Evolutionary conservation across 2,329 filamentous ascomycete genomes (phyloP).

Genomic region (Ascochyta clinopodiicola): DNA sequence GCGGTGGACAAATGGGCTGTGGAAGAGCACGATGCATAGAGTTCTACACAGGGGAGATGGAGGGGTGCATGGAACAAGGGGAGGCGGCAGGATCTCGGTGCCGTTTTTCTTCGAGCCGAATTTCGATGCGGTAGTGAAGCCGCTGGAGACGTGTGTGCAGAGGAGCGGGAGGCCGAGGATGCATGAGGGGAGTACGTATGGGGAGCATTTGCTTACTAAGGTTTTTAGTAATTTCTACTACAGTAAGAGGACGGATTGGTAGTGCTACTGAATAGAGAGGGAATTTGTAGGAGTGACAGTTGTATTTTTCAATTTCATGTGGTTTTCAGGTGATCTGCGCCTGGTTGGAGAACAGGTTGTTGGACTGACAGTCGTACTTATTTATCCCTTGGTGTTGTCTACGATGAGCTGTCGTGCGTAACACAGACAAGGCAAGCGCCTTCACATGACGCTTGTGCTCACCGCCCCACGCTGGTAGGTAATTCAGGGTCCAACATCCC

Average conservation of each 20-base stretch:
- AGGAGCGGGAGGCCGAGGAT: conserved; percentile 38
- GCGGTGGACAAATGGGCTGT: conserved; percentile 54
- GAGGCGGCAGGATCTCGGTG: conserved; percentile 21
- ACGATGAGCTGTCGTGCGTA: too few species aligned
- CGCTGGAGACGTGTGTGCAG: conserved; percentile 48
- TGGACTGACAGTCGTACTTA: too few species aligned
- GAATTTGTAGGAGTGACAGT: too few species aligned
- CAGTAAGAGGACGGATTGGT: conserved; percentile 37
- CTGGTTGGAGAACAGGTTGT: too few species aligned
- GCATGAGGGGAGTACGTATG: conserved; percentile 48
- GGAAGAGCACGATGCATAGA: conserved; percentile 53
- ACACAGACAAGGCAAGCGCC: too few species aligned
- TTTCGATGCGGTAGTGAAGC: conserved; percentile 50
- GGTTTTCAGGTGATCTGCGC: too few species aligned
- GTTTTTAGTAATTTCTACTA: conserved; percentile 53
- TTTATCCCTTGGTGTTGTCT: too few species aligned
- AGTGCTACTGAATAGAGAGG: background rate
- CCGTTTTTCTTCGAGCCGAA: conserved; percentile 60
- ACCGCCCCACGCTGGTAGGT: conserved; percentile 6
- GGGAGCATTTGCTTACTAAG: conserved; percentile 53
- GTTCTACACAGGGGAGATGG: conserved; percentile 49
- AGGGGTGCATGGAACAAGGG: conserved; percentile 25
- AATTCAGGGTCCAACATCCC: conserved; percentile 35
- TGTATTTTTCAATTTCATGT: too few species aligned
- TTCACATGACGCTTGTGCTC: conserved; percentile 3